Base-by-base conservation (phyloP, 1,284 basidiomycete species). In the Pyrrhoderma noxium region DNA sequence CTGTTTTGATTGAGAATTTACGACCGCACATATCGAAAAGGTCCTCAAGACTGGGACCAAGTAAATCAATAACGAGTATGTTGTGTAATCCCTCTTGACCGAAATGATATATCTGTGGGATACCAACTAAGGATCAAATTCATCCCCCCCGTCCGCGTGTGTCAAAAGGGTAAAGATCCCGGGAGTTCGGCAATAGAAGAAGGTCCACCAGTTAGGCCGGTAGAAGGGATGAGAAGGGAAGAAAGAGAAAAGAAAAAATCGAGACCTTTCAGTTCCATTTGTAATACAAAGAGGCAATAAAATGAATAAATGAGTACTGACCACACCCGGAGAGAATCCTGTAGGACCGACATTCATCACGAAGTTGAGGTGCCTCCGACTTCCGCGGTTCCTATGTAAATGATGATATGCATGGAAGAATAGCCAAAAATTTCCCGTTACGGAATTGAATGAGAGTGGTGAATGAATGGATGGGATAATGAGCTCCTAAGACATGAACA, bases 71-170 rank as follows among this genome's bases (percentile, higher is more conserved):
- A 58, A 97, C 93, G 57, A 97, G 82, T 60, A 96, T 93, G 67
- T 96, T 96, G 73, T 97, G 93, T 49, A 96, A 76, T n/a, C 93
- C 93, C 71, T 97, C 93, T 69, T 94, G 91, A 43, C 93, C 93
- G 66, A 96, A 97, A 71, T 96, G 93, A 73, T 96, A 94, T 64
- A 96, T 94, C 69, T 96, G 93, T 16, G 91, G 92, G 45, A 95
- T 91, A 31, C 91, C 91, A 56, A 80, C 88, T 93, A 67, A 23
- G 43, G 36, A 22, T n/a, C n/a, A n/a, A n/a, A n/a, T n/a, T n/a
- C n/a, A n/a, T n/a, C n/a, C n/a, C n/a, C n/a, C n/a, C 19, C 50
- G n/a, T 27, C 19, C 13, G 31, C 11, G 27, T 5, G 27, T 5
- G 27, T 5, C 5, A 31, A 11, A 31, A 31, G 27, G 27, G 11